These are phyloP conservation scores for Solanum ossicruentum DNA, from an alignment of 257 asterid species.

Conservation along the genomic window DNA sequence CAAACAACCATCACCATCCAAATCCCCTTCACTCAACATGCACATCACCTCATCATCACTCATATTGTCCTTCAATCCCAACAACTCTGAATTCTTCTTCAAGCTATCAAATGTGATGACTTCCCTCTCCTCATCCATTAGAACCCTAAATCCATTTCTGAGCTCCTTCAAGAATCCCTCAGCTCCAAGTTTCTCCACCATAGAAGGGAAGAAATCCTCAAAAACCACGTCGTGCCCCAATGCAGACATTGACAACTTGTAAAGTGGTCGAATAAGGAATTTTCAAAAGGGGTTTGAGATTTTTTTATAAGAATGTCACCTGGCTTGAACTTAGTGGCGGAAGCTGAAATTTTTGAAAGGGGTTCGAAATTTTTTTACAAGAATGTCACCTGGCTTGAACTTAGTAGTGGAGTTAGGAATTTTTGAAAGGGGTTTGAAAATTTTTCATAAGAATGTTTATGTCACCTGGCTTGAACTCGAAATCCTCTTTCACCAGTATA, in stretches of 20 bases:
- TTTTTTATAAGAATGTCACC: too few species aligned
- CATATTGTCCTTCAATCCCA: slow-evolving; percentile 26
- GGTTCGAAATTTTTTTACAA: too few species aligned
- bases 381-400: too few species aligned
- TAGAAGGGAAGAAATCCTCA: slow-evolving; percentile 63
- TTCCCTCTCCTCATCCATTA: slow-evolving; percentile 42
- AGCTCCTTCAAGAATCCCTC: slow-evolving; percentile 59
- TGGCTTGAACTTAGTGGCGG: background rate
- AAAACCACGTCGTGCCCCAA: slow-evolving; percentile 13
- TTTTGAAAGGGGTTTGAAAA: too few species aligned
- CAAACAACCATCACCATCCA: slow-evolving; percentile 54
- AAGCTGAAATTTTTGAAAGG: background rate
- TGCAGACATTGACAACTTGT: background rate
- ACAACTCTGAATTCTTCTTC: slow-evolving; percentile 30
- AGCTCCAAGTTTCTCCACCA: slow-evolving; percentile 62
- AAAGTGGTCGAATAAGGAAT: too few species aligned
- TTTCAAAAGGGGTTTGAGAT: too few species aligned
- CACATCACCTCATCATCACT: slow-evolving; percentile 35
- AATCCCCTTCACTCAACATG: slow-evolving; percentile 68
- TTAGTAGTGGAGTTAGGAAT: background rate
- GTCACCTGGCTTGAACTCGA: background rate
- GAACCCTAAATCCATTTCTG: slow-evolving; percentile 41
- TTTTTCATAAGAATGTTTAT: too few species aligned
- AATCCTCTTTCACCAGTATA: background rate
- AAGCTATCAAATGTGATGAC: slow-evolving; percentile 57